A percentile compares a stretch with the other conserved stretches of the same genome.
Evolutionary conservation across 441 rosid genomes (phyloP).

Genomic region (Mallotus repandus): DNA sequence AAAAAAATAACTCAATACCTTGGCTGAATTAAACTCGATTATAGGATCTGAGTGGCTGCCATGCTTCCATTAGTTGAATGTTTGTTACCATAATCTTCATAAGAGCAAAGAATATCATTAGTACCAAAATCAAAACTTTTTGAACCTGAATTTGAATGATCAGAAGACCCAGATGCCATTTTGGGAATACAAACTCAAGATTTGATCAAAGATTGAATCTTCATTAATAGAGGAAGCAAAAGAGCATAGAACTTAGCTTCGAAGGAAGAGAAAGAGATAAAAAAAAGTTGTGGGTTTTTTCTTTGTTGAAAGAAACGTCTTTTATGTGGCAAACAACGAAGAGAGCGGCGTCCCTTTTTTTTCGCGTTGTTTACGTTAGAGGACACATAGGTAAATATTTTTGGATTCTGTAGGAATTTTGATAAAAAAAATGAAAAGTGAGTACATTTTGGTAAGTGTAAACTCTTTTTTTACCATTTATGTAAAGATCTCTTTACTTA

Average conservation of each 20-base stretch:
- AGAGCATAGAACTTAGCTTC: slow-evolving; percentile 17
- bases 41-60: slow-evolving; percentile 61
- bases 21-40: slow-evolving; percentile 37
- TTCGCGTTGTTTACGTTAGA: too few species aligned
- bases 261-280: slow-evolving; percentile 8
- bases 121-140: slow-evolving; percentile 87
- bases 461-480: too few species aligned
- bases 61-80: slow-evolving; percentile 62
- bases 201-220: slow-evolving; percentile 1
- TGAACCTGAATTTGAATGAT: slow-evolving; percentile 58
- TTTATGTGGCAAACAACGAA: slow-evolving; percentile 14
- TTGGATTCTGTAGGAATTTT: too few species aligned
- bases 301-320: slow-evolving; percentile 2
- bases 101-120: slow-evolving; percentile 94
- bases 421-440: too few species aligned
- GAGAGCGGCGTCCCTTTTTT: neutral
- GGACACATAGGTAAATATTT: too few species aligned
- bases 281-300: too few species aligned
- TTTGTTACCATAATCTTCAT: slow-evolving; percentile 68
- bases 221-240: neutral
- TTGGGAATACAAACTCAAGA: slow-evolving; percentile 8
- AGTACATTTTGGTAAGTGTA: too few species aligned
- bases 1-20: slow-evolving; percentile 36
- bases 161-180: slow-evolving; percentile 89
- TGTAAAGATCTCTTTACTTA: too few species aligned